Evolutionary conservation across 768 basidiomycete genomes (phyloP).

Genomic region (Tulasnella sp.): DNA sequence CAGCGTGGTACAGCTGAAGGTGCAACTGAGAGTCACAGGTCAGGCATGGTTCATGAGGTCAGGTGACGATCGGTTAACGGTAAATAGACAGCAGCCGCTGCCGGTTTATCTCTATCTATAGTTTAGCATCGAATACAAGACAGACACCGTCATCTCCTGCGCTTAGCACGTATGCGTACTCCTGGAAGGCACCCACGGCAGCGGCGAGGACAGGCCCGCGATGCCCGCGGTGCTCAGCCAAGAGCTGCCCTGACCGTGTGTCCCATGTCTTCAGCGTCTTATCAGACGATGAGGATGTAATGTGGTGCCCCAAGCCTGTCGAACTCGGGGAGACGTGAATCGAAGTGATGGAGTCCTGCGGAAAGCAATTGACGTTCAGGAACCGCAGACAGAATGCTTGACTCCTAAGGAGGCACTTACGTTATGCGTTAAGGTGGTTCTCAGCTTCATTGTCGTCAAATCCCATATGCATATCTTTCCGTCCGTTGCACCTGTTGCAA

Average conservation of each 20-base stretch:
- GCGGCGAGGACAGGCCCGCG: slow-evolving; percentile 70
- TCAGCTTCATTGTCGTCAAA: slow-evolving; percentile 74
- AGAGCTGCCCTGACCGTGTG: slow-evolving; percentile 70
- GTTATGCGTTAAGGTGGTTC: slow-evolving; percentile 76
- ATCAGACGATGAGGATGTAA: slow-evolving; percentile 87
- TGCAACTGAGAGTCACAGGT: not conserved
- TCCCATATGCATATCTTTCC: slow-evolving; percentile 96
- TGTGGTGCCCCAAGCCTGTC: slow-evolving; percentile 54
- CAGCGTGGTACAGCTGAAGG: not conserved
- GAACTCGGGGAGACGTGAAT: slow-evolving; percentile 71
- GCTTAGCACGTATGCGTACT: slow-evolving; percentile 67
- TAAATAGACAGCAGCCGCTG: not conserved
- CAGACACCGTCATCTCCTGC: slow-evolving; percentile 89
- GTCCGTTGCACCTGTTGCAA: slow-evolving; percentile 86
- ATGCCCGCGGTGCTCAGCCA: slow-evolving; percentile 82
- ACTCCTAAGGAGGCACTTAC: slow-evolving; percentile 45
- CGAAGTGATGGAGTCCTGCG: slow-evolving; percentile 81
- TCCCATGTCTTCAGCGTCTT: slow-evolving; percentile 89
- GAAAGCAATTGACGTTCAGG: not conserved
- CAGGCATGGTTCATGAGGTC: not conserved
- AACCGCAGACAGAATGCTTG: not conserved
- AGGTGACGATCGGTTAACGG: not conserved
- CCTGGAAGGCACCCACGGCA: slow-evolving; percentile 53
- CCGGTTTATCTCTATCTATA: not conserved
- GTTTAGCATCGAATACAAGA: slow-evolving; percentile 59